Percentiles rank a stretch among this genome's conserved stretches.
Conservation (phyloP, 164 flowering plant species). For the Vitis riparia region DNA sequence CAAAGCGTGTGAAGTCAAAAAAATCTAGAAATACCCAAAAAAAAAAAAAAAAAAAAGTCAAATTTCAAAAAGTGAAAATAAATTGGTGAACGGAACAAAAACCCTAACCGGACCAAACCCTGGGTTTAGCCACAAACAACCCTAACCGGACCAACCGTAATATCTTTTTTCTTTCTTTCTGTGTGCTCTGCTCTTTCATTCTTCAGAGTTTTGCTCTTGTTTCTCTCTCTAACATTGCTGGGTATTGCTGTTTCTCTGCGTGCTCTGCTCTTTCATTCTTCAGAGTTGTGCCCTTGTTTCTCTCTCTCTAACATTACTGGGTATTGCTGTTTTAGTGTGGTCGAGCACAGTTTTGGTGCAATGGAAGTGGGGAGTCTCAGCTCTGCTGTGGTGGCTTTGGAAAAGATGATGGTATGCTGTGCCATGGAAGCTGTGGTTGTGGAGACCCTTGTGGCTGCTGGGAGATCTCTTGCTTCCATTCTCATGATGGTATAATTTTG, state of each 20-base stretch:
- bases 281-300: not conserved
- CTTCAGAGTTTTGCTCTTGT: not conserved
- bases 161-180: not conserved
- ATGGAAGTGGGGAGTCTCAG: slow-evolving; percentile 24
- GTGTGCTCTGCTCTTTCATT: not conserved
- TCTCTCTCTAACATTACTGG: not conserved
- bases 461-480: slow-evolving; percentile 27
- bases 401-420: slow-evolving; percentile 11
- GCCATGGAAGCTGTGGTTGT: slow-evolving; percentile 25
- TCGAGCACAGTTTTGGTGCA: slow-evolving; percentile 10
- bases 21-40: not conserved
- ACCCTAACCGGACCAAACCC: slow-evolving; percentile 28
- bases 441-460: slow-evolving; percentile 24
- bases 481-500: slow-evolving; percentile 22
- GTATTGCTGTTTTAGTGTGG: not conserved
- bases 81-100: slow-evolving; percentile 2
- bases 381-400: slow-evolving; percentile 12
- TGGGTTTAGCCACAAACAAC: slow-evolving; percentile 11
- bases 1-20: not conserved
- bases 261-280: not conserved
- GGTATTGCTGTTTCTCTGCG: not conserved
- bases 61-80: not conserved
- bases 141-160: slow-evolving; percentile 14
- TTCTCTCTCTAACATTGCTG: not conserved
- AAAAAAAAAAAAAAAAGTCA: not conserved